A percentile compares a stretch with the other conserved stretches of the same genome.
These are phyloP conservation scores for Diplodia mutila DNA, from an alignment of 2,329 filamentous ascomycete species.

Conservation along the genomic window DNA sequence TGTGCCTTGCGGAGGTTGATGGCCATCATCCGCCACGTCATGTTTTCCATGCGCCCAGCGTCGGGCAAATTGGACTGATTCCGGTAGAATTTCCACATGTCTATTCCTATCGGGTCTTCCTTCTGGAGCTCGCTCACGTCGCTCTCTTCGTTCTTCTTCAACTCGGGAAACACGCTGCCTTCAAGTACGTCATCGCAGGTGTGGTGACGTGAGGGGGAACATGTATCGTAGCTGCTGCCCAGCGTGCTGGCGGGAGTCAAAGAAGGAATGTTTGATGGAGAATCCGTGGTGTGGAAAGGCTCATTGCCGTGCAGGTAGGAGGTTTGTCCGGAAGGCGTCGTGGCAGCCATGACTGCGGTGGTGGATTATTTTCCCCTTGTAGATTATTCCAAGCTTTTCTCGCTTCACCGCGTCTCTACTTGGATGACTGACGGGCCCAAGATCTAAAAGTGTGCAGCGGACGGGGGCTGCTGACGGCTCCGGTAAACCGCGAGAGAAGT, in stretches of 20 bases:
- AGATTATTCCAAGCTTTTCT: background rate
- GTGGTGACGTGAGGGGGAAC: constrained; percentile 44
- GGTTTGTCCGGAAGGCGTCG: constrained; percentile 32
- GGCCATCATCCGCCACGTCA: constrained; percentile 99
- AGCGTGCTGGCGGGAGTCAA: constrained; percentile 49
- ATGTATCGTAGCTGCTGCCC: constrained; percentile 56
- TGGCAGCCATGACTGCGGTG: background rate
- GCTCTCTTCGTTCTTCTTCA: constrained; percentile 52
- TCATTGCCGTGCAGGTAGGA: constrained; percentile 6
- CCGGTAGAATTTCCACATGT: constrained; percentile 94
- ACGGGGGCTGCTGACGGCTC: background rate
- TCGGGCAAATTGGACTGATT: constrained; percentile 87
- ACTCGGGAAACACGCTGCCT: constrained; percentile 23
- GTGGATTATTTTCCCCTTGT: background rate
- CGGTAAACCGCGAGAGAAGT: background rate
- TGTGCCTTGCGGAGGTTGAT: constrained; percentile 64
- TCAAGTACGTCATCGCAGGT: constrained; percentile 53
- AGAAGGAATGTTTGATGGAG: constrained; percentile 49
- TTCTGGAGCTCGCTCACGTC: constrained; percentile 81
- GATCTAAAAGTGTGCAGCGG: background rate
- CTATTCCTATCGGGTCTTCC: constrained; percentile 85
- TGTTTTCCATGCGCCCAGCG: constrained; percentile 94
- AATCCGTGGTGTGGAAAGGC: constrained; percentile 32
- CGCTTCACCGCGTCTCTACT: background rate
- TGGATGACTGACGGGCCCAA: background rate